Evolutionary conservation across 805 yeast genomes (phyloP), one percentile per base, ranked within the genome.

Genomic region (Cyberlindnera subsufficiens): DNA sequence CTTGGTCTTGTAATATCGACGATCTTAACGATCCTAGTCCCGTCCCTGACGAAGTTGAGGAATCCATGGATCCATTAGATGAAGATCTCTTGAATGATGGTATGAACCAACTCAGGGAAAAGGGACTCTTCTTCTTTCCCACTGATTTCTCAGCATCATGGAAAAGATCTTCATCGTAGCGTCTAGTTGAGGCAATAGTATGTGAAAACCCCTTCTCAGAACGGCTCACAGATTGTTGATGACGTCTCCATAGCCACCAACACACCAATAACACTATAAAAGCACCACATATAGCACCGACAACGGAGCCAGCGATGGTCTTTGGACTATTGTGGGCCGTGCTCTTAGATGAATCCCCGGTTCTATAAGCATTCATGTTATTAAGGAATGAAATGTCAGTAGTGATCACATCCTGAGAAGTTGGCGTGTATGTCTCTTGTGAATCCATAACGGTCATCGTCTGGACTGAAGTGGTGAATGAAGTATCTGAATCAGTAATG

Each of bases 221-320:
- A 9, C 36, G 35, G 10, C 15, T 22, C 18, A 16, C 32, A 8
- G 15, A 16, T 15, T 37, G 17, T 13, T 40, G 38, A 13, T 34
- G 40, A 31, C 48, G 45, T 33, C 46, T 45, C 29, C 40, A 46
- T 6, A 50, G 19, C 32, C 43, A 35, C 57, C 60, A 53, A 2
- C 44, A 5, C 2, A 50, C 6, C 9, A 51, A 30, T 4, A 56
- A 10, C 1, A 52, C 22, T 1, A 52, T n/a, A 3, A 42, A 36
- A 3, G 44, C 39, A n/a, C 58, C 60, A 19, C 38, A 44, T 19
- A 55, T 52, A 9, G 56, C 40, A 4, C 61, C 61, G 22, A 57
- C 58, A 25, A 57, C 58, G 6, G 59, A 54, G 1, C 61, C 61
- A 5, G 56, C 57, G 38, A 57, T 50, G 0, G 53, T 53, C 5